Evolutionary conservation across 805 yeast species (phyloP).

Genomic region (Spathaspora arborariae): DNA sequence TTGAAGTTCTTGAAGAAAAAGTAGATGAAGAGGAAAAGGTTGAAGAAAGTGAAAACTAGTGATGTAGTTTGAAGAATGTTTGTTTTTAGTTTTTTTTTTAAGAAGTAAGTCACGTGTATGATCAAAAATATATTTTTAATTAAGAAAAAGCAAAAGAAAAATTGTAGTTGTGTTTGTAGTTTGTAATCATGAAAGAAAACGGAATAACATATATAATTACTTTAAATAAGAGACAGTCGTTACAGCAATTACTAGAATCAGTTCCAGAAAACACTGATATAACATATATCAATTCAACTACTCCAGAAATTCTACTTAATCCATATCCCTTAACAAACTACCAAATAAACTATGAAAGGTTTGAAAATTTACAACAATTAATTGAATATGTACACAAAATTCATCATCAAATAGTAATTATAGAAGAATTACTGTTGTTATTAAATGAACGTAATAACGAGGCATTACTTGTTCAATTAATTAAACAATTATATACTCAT

Average conservation of each 20-base stretch:
- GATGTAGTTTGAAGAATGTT: neutral
- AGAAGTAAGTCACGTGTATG: neutral
- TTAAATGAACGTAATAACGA: conserved; percentile 3
- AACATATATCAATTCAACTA: conserved; percentile 10
- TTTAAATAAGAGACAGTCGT: neutral
- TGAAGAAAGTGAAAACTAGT: neutral
- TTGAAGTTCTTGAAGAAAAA: neutral
- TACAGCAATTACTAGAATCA: neutral
- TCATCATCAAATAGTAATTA: neutral
- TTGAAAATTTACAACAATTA: conserved; percentile 8
- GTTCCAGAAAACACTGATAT: neutral
- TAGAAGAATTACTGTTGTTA: conserved; percentile 10
- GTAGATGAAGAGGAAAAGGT: conserved; percentile 2
- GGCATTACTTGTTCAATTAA: conserved; percentile 6
- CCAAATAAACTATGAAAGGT: conserved; percentile 9
- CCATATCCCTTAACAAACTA: conserved; percentile 1
- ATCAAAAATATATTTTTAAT: neutral
- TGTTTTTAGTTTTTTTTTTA: neutral
- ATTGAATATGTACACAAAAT: neutral
- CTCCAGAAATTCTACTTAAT: conserved; percentile 7
- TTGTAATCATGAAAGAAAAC: neutral
- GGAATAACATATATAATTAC: conserved; percentile 5
- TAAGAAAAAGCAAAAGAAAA: neutral
- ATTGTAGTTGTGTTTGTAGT: neutral
- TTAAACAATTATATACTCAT: conserved; percentile 2